These are phyloP conservation scores for Boletus tomentosulus DNA, from an alignment of 768 basidiomycete species.

Conservation along the genomic window DNA sequence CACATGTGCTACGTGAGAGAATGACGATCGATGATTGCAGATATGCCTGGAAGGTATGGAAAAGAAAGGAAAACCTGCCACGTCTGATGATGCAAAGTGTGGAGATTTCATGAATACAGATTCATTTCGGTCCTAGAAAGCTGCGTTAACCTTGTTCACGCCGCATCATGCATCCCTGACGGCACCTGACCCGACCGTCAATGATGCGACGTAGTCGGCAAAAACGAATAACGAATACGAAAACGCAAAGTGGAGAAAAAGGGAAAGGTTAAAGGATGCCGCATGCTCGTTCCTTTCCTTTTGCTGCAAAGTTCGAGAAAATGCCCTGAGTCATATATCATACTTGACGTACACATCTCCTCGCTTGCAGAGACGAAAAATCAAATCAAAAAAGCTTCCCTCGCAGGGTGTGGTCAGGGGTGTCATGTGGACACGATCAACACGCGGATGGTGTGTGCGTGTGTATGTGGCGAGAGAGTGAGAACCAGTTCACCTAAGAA, in stretches of 20 bases:
- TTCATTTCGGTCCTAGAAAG: background rate
- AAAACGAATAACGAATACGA: background rate
- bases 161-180: too few species aligned
- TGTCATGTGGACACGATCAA: background rate
- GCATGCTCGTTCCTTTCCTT: background rate
- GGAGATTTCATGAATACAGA: background rate
- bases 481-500: background rate
- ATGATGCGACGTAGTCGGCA: background rate
- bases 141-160: background rate
- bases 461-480: background rate
- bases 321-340: background rate
- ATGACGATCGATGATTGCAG: background rate
- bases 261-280: background rate
- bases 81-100: background rate
- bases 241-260: background rate
- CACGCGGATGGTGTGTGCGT: background rate
- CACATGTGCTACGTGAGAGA: background rate
- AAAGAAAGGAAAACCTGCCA: background rate
- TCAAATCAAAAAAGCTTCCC: background rate
- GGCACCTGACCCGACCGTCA: too few species aligned
- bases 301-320: background rate
- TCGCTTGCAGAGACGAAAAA: background rate
- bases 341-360: background rate
- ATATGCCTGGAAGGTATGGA: background rate
- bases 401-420: background rate